These are phyloP conservation scores for Microbotryum intermedium DNA, from an alignment of 1,284 basidiomycete genomes.

Conservation along the genomic window DNA sequence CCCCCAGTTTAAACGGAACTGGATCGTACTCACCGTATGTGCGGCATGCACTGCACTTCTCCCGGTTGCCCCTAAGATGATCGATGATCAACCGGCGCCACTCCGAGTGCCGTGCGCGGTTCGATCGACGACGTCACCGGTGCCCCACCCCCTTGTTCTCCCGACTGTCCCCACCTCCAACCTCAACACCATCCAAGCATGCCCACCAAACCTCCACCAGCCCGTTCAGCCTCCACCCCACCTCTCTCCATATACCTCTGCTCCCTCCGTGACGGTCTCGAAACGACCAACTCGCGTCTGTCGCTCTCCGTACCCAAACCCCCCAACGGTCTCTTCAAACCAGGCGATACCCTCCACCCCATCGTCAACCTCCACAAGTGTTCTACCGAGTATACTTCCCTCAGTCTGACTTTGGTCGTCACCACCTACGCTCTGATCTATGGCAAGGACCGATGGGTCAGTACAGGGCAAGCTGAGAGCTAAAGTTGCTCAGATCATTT, in stretches of 20 bases:
- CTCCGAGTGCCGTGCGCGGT: no score
- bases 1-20: no score
- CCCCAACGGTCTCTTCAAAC: background rate
- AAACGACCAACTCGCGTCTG: conserved; percentile 2
- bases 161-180: background rate
- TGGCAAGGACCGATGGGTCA: conserved; percentile 21
- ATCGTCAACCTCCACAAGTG: background rate
- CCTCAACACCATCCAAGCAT: background rate
- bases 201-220: background rate
- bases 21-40: no score
- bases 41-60: no score
- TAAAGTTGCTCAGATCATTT: background rate
- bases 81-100: no score
- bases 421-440: conserved; percentile 5
- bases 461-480: background rate
- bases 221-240: no score
- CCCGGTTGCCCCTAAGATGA: no score
- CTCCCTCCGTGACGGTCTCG: background rate
- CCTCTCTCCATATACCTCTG: background rate
- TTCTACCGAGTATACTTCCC: background rate
- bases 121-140: no score
- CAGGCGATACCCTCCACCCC: background rate
- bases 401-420: conserved; percentile 9
- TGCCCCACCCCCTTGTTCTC: background rate
- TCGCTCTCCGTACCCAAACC: background rate